Conservation (phyloP, 805 yeast genomes). For the Ogataea nakhonphanomensis region DNA sequence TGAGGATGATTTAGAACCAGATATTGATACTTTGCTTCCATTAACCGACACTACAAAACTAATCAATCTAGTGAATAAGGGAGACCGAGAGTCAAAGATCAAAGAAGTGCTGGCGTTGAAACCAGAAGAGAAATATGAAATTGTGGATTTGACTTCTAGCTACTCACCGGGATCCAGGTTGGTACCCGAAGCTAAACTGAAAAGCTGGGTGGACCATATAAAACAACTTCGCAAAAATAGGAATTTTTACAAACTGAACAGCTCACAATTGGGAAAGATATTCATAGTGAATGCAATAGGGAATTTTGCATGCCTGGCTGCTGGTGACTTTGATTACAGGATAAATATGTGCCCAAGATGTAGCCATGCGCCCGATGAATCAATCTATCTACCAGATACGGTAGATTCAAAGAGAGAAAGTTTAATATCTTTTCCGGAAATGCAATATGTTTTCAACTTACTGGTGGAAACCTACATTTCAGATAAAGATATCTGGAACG, state of each 20-base stretch:
- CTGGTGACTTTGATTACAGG: slow-evolving; percentile 34
- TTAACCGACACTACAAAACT: slow-evolving; percentile 12
- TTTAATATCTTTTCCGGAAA: slow-evolving; percentile 14
- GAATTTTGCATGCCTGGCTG: slow-evolving; percentile 40
- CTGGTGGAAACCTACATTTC: slow-evolving; percentile 26
- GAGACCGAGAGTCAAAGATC: slow-evolving; percentile 6
- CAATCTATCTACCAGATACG: slow-evolving; percentile 13
- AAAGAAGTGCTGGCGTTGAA: slow-evolving; percentile 2
- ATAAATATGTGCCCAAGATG: slow-evolving; percentile 38
- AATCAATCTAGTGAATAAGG: slow-evolving; percentile 10
- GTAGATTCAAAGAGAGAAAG: slow-evolving; percentile 32
- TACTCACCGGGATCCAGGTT: slow-evolving; percentile 1
- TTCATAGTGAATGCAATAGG: slow-evolving; percentile 39
- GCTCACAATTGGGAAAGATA: slow-evolving; percentile 19
- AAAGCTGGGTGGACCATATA: slow-evolving; percentile 12
- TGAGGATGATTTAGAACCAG: slow-evolving; percentile 4
- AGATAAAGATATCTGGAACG: slow-evolving; percentile 17
- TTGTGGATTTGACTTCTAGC: slow-evolving; percentile 18
- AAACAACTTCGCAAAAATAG: slow-evolving; percentile 2
- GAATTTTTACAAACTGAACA: background rate
- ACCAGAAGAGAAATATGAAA: slow-evolving; percentile 3
- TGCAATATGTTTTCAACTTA: slow-evolving; percentile 27
- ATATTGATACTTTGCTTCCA: slow-evolving; percentile 10
- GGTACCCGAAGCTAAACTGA: slow-evolving; percentile 3
- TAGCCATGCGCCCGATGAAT: slow-evolving; percentile 23